Percentiles rank a stretch among this genome's conserved stretches.
phyloP scores from a whole-genome alignment of 495 filamentous ascomycete species.

The Penicillium odoratum region DNA sequence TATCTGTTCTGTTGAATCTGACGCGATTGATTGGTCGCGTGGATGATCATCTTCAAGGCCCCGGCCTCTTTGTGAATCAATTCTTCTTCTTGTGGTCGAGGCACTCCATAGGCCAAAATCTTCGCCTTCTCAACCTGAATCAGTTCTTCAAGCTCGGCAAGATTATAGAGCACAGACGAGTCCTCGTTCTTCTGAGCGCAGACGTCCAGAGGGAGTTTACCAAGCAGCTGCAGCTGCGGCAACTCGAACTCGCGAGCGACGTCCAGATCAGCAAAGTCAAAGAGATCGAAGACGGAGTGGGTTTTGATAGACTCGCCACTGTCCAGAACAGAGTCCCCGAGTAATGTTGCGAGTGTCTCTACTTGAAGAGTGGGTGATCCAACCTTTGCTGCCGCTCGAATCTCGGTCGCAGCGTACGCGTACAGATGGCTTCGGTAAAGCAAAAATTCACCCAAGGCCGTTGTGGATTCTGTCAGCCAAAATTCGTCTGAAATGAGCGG shows the following conservation, averaged over 20 bases:
- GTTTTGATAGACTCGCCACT: constrained; percentile 61
- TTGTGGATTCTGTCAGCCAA: constrained; percentile 59
- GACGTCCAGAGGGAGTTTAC: constrained; percentile 59
- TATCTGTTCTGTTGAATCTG: constrained; percentile 59
- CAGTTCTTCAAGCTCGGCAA: constrained; percentile 63
- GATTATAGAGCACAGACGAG: constrained; percentile 52
- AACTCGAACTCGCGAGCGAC: constrained; percentile 45
- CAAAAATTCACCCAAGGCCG: constrained; percentile 71
- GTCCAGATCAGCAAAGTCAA: constrained; percentile 83
- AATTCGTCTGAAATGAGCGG: constrained; percentile 58
- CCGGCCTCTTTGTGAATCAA: constrained; percentile 58
- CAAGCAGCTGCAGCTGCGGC: constrained; percentile 56
- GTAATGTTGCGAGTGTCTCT: constrained; percentile 73
- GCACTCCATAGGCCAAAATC: constrained; percentile 43
- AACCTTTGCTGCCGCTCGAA: constrained; percentile 70
- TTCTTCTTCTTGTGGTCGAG: constrained; percentile 59
- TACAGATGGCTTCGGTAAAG: constrained; percentile 69
- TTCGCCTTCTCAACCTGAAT: constrained; percentile 53
- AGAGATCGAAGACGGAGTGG: constrained; percentile 83
- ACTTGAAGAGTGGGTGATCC: constrained; percentile 73
- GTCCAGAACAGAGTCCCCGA: constrained; percentile 68
- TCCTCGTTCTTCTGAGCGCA: constrained; percentile 56
- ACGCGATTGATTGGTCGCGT: constrained; percentile 68
- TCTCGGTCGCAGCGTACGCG: constrained; percentile 80
- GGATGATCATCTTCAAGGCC: constrained; percentile 54